Conservation (phyloP, 169 alveolate species). For the Amoebophrya sp. region DNA sequence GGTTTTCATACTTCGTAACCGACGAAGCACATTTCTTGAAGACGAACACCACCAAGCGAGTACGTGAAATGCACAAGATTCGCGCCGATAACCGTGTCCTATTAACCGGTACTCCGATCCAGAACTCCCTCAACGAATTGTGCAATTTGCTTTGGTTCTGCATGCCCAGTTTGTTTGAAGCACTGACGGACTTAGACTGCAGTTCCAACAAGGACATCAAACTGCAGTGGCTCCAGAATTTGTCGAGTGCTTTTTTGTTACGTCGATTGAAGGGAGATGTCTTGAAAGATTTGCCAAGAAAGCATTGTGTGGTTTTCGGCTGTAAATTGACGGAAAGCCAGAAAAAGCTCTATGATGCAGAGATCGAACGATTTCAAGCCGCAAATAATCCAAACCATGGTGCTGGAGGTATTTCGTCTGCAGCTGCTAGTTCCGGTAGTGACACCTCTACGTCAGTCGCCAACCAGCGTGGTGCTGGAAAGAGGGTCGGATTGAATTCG, state of each 20-base stretch:
- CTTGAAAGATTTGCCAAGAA: not conserved
- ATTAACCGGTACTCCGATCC: slow-evolving; percentile 10
- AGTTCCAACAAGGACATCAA: not conserved
- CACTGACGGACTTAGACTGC: not conserved
- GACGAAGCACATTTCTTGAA: slow-evolving; percentile 4
- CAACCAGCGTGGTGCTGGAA: no score
- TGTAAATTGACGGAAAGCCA: not conserved
- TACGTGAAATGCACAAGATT: slow-evolving; percentile 5
- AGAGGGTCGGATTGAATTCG: no score
- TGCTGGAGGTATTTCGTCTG: not conserved
- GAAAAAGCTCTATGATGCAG: not conserved
- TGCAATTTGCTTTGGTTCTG: slow-evolving; percentile 19
- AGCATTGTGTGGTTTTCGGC: not conserved
- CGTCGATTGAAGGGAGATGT: not conserved
- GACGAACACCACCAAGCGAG: not conserved
- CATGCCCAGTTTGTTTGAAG: not conserved
- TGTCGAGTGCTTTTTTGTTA: not conserved
- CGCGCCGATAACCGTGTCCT: not conserved
- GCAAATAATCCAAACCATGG: not conserved
- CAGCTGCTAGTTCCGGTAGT: not conserved
- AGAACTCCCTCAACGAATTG: not conserved
- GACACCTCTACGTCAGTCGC: not conserved
- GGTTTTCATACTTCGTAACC: not conserved
- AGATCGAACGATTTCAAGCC: not conserved
- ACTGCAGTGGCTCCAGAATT: not conserved